These are phyloP conservation scores for Venturiaceae sp. DNA, from an alignment of 2,329 filamentous ascomycete species.

Conservation along the genomic window DNA sequence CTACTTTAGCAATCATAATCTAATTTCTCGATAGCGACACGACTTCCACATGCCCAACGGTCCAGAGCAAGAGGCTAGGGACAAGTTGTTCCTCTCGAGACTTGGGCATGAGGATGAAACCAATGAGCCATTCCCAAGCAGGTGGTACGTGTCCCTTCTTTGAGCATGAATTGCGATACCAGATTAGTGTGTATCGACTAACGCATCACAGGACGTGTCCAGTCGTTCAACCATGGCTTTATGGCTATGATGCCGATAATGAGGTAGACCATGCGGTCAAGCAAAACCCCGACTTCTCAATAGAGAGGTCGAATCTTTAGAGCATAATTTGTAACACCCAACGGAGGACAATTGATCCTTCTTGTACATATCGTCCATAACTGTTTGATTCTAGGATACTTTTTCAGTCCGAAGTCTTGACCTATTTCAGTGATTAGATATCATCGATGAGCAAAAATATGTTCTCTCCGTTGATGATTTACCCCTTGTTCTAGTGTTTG, in stretches of 20 bases:
- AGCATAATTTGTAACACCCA: not conserved
- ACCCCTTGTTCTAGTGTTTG: no score
- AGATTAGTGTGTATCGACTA: not conserved
- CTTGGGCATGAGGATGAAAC: slow-evolving; percentile 41
- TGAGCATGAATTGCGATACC: not conserved
- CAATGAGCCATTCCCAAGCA: slow-evolving; percentile 45
- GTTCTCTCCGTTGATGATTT: no score
- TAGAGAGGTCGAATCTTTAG: not conserved
- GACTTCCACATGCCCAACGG: slow-evolving; percentile 38
- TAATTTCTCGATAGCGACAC: slow-evolving; percentile 14
- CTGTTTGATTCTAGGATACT: no score
- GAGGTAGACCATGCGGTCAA: slow-evolving; percentile 16
- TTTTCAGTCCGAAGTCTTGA: no score
- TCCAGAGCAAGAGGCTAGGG: slow-evolving; percentile 38
- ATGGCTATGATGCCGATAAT: slow-evolving; percentile 22
- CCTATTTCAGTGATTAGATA: not conserved
- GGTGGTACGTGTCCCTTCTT: slow-evolving; percentile 33
- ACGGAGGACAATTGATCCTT: no score
- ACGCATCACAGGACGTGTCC: slow-evolving; percentile 17
- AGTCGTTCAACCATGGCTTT: slow-evolving; percentile 24
- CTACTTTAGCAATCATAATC: not conserved
- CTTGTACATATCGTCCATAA: no score
- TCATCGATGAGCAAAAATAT: no score
- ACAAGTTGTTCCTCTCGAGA: slow-evolving; percentile 41
- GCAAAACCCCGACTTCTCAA: not conserved